Base-by-base conservation (phyloP, 192 early-diverging fungal species). In the Podila clonocystis region DNA sequence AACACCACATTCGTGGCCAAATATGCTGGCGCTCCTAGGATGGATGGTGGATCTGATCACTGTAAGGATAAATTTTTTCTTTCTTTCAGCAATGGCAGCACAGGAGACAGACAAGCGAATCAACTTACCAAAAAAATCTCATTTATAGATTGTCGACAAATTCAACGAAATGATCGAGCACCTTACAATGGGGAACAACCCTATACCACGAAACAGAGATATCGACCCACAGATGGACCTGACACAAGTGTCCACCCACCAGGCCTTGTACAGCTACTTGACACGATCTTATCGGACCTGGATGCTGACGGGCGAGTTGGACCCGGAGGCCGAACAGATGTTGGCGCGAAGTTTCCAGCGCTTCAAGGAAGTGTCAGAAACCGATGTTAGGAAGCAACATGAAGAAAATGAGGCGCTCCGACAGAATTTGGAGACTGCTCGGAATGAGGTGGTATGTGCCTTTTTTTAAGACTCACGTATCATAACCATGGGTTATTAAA, bases 31-130 rank as follows among this genome's bases (percentile, higher is more conserved):
- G 6, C 82, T 91, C 64, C 76, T 94, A 13, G 77, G 82, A 2
- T 94, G 93, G 93, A 89, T 94, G 85, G 84, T 91, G 11, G 91
- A 93, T n/a, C 71, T 91, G 26, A 87, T 90, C 50, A n/a, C 73
- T 78, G 89, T 89, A 83, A 19, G 74, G 52, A 55, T 50, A 22
- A 2, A 7, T 19, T 2, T 52, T 22, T 52, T 17, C 1, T 52
- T 55, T 3, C 19, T 52, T 55, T 24, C n/a, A n/a, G n/a, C 52
- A 2, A 17, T 15, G 41, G 17, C 1, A 17, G 2, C 41, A 45
- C 4, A 4, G 41, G 15, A 17, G 4, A 0, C 12, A 45, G 13
- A 15, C 6, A 0, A 31, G 33, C 11, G 41, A 45, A 45, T 12
- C 4, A 45, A 45, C 4, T 36, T 33, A n/a, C n/a, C 77, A 15